A percentile compares a stretch with the other conserved stretches of the same genome.
phyloP scores from a whole-genome alignment of 2,329 filamentous ascomycete species.

The Venturia oleaginea region DNA sequence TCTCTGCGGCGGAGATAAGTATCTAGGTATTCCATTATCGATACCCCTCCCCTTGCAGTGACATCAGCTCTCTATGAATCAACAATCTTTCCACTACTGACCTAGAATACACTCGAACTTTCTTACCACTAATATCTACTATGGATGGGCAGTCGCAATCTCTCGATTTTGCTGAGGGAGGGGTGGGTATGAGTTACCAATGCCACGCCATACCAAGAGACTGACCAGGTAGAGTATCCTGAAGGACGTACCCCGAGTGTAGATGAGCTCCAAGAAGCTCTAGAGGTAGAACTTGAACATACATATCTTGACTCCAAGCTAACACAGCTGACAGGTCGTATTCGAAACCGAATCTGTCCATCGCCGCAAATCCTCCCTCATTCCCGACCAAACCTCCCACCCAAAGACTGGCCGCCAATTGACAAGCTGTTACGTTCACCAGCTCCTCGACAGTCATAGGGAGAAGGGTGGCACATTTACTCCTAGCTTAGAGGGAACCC shows the following conservation, averaged over 20 bases:
- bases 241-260: constrained; percentile 21
- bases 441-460: constrained; percentile 41
- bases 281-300: constrained; percentile 28
- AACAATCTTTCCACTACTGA: not conserved
- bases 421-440: constrained; percentile 55
- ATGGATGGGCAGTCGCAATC: not conserved
- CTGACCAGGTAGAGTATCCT: not conserved
- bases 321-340: constrained; percentile 38
- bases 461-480: constrained; percentile 20
- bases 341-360: constrained; percentile 44
- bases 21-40: not conserved
- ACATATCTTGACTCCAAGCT: not conserved
- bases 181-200: constrained; percentile 3
- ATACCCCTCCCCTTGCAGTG: not conserved
- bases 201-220: not conserved
- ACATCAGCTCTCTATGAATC: not conserved
- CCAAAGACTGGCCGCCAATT: constrained; percentile 27
- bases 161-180: not conserved
- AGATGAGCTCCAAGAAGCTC: constrained; percentile 29
- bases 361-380: constrained; percentile 53
- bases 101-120: not conserved
- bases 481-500: constrained; percentile 21
- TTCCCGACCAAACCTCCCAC: constrained; percentile 29
- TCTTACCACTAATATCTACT: not conserved
- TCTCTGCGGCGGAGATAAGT: not conserved